Percentiles rank a stretch among this genome's conserved stretches.
Conservation (phyloP, 2,329 filamentous ascomycete genomes). For the Penicillium sp. region DNA sequence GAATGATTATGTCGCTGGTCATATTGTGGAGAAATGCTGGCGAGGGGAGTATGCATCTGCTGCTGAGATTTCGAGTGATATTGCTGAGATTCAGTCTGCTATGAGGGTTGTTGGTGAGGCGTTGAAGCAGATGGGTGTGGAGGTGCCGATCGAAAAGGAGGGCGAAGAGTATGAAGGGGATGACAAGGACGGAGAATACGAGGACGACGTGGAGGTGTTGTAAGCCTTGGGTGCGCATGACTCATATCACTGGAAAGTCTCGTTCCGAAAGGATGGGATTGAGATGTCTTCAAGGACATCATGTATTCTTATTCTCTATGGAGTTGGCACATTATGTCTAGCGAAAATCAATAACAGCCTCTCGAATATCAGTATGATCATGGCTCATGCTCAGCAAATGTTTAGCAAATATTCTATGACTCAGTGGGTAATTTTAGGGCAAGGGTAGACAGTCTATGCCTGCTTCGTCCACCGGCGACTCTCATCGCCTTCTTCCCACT, state of each 20-base stretch:
- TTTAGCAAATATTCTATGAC: not conserved
- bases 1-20: constrained; percentile 10
- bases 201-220: too few species aligned
- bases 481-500: constrained; percentile 83
- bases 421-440: not conserved
- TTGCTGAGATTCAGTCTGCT: not conserved
- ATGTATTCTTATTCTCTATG: constrained; percentile 8
- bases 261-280: not conserved
- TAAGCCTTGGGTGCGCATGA: not conserved
- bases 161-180: not conserved
- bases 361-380: not conserved
- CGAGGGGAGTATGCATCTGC: constrained; percentile 14
- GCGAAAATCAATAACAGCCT: not conserved
- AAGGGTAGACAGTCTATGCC: constrained; percentile 4
- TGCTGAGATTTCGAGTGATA: constrained; percentile 9
- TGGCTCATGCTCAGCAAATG: not conserved
- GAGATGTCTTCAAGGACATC: not conserved
- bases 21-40: constrained; percentile 21
- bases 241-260: not conserved
- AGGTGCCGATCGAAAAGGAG: not conserved
- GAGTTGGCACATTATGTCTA: constrained; percentile 2
- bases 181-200: not conserved
- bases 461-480: constrained; percentile 69
- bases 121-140: not conserved
- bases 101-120: not conserved